Conservation (phyloP, 306 rosid species). For the Parietaria judaica region DNA sequence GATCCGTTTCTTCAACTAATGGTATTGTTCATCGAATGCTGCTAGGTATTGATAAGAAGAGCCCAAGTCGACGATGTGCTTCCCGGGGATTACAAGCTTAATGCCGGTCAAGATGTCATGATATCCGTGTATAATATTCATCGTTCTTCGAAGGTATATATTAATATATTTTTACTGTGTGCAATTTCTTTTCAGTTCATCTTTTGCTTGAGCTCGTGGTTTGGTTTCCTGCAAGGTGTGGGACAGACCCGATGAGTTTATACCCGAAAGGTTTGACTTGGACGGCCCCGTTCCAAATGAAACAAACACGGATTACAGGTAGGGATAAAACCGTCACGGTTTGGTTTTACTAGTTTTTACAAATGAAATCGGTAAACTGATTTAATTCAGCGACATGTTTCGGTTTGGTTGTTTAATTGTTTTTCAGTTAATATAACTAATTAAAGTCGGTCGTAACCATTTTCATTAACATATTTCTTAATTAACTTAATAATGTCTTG, state of each 20-base stretch:
- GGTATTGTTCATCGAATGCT: conserved; percentile 18
- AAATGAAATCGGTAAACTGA: too few relatives aligned
- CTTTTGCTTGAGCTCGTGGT: not conserved
- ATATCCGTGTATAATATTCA: conserved; percentile 89
- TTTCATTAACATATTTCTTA: too few relatives aligned
- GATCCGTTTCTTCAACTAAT: conserved; percentile 6
- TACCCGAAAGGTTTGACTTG: conserved; percentile 84
- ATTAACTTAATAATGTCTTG: too few relatives aligned
- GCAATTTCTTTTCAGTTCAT: conserved; percentile 4
- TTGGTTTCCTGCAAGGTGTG: conserved; percentile 56
- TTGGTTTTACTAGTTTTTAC: too few relatives aligned
- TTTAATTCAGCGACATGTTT: too few relatives aligned
- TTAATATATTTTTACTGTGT: not conserved
- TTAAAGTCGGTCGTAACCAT: too few relatives aligned
- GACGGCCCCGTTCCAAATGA: conserved; percentile 78
- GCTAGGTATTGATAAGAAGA: conserved; percentile 85
- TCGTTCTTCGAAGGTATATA: conserved; percentile 73
- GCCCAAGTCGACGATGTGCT: conserved; percentile 78
- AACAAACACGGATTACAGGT: conserved; percentile 89
- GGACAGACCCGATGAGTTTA: conserved; percentile 88
- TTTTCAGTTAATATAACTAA: too few relatives aligned
- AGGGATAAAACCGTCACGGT: not conserved
- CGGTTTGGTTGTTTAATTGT: too few relatives aligned
- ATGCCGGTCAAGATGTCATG: conserved; percentile 95
- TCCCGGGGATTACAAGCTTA: conserved; percentile 77